Base-by-base conservation (phyloP, 495 filamentous ascomycete genomes). In the Mycothermus thermophilus region DNA sequence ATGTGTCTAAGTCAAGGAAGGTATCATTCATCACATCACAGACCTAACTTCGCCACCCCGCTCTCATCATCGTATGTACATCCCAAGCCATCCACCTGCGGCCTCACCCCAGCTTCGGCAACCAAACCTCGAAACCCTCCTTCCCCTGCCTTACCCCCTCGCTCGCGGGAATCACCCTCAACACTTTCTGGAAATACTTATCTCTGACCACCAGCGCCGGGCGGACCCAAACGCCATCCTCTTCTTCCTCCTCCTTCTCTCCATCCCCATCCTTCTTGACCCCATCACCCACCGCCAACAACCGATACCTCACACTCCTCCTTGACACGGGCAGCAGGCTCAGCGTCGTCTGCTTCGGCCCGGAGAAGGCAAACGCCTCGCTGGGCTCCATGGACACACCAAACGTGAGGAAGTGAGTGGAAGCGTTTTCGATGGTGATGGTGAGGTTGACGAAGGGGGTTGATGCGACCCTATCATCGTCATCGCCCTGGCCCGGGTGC, bases 351-450 rank as follows among this genome's bases (percentile, higher is more conserved):
- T 77, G 69, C 60, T 95, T 96, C 4, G 82, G 66, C 0, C 90
- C 90, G 18, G 80, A 85, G 53, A 99, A 95, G 5, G 84, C 90
- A 54, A 99, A 99, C 10, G 81, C 72, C 39, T 93, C 85, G 47
- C 71, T 83, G 1, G 84, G 77, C 43, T 99, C 92, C 85, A 99
- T 94, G 8, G 72, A 71, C 20, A 94, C 51, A 14, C 77, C 82
- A 57, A 99, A 96, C 0, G 85, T 92, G 13, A 99, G 69, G 55
- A 90, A 87, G 48, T 96, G 88, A 48, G 74, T 78, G 2, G 92
- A 93, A 3, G 90, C 81, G 51, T 99, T 99, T 52, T 99, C 90
- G 41, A 96, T 69, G 5, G 75, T 80, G 44, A 93, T 81, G 15
- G 57, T 50, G 5, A 71, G 54, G 0, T 5, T 18, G 35, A 59